phyloP scores from a whole-genome alignment of 495 filamentous ascomycete genomes.

The Podospora conica region DNA sequence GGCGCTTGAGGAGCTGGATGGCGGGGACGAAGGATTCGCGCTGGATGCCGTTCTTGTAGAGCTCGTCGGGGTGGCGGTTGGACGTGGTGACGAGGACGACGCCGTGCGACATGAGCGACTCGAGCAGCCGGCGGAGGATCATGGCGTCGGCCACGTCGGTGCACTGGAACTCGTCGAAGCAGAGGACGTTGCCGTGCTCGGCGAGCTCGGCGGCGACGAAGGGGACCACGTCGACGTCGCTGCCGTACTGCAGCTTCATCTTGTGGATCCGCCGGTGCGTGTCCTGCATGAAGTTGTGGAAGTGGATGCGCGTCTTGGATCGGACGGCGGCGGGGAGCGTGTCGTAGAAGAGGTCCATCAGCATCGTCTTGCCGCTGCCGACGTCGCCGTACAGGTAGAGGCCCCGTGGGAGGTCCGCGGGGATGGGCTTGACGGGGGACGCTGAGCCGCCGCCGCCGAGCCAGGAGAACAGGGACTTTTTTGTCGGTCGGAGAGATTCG shows the following conservation, averaged over 20 bases:
- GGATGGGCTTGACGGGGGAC: conserved; percentile 45
- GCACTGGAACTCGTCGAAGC: conserved; percentile 98
- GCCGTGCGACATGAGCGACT: conserved; percentile 90
- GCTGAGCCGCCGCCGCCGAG: conserved; percentile 47
- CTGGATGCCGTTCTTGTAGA: conserved; percentile 98
- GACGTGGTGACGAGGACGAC: conserved; percentile 92
- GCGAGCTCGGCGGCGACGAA: conserved; percentile 93
- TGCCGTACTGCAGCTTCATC: conserved; percentile 83
- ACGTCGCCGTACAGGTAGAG: conserved; percentile 97
- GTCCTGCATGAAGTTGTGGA: conserved; percentile 99
- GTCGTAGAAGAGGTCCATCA: conserved; percentile 99
- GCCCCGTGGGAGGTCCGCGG: conserved; percentile 72
- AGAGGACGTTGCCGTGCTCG: conserved; percentile 74
- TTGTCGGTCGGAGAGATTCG: conserved; percentile 60
- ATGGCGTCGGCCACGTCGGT: conserved; percentile 99
- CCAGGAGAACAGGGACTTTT: conserved; percentile 65
- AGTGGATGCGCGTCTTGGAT: conserved; percentile 92
- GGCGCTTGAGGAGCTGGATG: conserved; percentile 80
- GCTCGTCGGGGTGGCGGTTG: conserved; percentile 92
- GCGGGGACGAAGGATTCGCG: conserved; percentile 91
- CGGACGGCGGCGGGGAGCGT: conserved; percentile 76
- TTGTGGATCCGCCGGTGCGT: conserved; percentile 87
- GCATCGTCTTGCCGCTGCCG: conserved; percentile 97
- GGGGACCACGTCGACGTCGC: conserved; percentile 84
- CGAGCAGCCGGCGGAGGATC: conserved; percentile 86